Conservation (phyloP, 1,139 yeast genomes). For the Blastobotrys proliferans region DNA sequence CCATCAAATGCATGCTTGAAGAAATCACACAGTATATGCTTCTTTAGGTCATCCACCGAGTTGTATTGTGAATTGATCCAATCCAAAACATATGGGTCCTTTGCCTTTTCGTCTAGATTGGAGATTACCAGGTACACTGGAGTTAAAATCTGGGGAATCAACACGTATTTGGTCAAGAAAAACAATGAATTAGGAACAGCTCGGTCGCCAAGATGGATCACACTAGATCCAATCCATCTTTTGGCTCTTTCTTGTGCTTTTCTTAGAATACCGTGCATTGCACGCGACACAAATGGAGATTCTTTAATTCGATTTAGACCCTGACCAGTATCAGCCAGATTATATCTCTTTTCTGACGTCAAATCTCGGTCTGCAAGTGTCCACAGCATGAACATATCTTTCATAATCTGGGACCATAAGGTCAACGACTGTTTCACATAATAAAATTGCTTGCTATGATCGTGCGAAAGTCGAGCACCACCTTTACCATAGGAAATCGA, state of each 20-base stretch:
- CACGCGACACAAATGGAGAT: conserved; percentile 61
- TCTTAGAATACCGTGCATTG: conserved; percentile 60
- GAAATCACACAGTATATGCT: conserved; percentile 57
- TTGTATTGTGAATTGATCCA: conserved; percentile 58
- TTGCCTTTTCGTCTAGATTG: conserved; percentile 46
- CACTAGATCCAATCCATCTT: conserved; percentile 72
- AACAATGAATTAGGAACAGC: conserved; percentile 76
- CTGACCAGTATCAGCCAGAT: conserved; percentile 68
- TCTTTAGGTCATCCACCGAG: conserved; percentile 46
- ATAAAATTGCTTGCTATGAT: conserved; percentile 62
- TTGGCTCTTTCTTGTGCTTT: conserved; percentile 60
- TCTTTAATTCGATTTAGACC: conserved; percentile 69
- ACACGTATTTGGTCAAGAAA: conserved; percentile 69
- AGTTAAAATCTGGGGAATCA: conserved; percentile 66
- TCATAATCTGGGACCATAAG: conserved; percentile 68
- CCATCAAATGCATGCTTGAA: conserved; percentile 74
- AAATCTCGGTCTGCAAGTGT: conserved; percentile 66
- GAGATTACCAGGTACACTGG: conserved; percentile 59
- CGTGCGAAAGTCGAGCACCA: conserved; percentile 67
- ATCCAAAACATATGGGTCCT: conserved; percentile 45
- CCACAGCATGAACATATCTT: conserved; percentile 71
- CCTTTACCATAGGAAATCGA: conserved; percentile 59
- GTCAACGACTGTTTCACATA: conserved; percentile 67
- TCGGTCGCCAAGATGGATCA: conserved; percentile 71
- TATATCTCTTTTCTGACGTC: conserved; percentile 45